Evolutionary conservation across 805 yeast species (phyloP).

Genomic region (Suhomyces sp.): DNA sequence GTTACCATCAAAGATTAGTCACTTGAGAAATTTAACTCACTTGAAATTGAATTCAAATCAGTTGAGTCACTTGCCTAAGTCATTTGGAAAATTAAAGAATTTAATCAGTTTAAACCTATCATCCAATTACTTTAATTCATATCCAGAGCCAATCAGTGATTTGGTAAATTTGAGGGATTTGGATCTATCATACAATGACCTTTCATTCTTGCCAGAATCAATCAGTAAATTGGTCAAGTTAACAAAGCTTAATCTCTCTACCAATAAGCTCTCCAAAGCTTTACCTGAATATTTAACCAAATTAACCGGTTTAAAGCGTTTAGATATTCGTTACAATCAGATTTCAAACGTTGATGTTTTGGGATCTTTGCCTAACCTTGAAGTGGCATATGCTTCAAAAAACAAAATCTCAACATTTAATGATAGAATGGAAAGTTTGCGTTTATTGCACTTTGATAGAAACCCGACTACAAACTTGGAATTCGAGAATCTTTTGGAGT

Average conservation of each 20-base stretch:
- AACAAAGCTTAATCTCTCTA: constrained; percentile 69
- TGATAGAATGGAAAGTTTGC: constrained; percentile 59
- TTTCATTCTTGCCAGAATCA: constrained; percentile 58
- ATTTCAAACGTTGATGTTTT: constrained; percentile 54
- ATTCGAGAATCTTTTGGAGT: constrained; percentile 52
- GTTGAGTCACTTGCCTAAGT: constrained; percentile 57
- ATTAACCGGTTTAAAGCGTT: constrained; percentile 57
- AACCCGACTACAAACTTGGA: constrained; percentile 78
- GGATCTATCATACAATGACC: constrained; percentile 79
- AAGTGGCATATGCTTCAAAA: constrained; percentile 71
- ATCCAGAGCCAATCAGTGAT: constrained; percentile 65
- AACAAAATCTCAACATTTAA: constrained; percentile 72
- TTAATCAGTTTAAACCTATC: constrained; percentile 69
- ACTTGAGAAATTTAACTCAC: constrained; percentile 52
- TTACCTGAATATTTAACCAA: constrained; percentile 54
- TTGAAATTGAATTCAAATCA: constrained; percentile 77
- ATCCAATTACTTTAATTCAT: constrained; percentile 64
- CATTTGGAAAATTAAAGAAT: constrained; percentile 54
- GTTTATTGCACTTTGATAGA: constrained; percentile 70
- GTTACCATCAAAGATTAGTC: constrained; percentile 57
- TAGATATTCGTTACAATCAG: constrained; percentile 77
- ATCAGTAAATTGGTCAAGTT: constrained; percentile 60
- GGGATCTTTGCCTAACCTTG: constrained; percentile 58
- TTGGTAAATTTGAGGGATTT: constrained; percentile 60
- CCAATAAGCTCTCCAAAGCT: constrained; percentile 58